Percentiles rank a stretch among this genome's conserved stretches.
Evolutionary conservation across 352 stramenopile species (phyloP).

Genomic region (Elongisporangium senticosum): DNA sequence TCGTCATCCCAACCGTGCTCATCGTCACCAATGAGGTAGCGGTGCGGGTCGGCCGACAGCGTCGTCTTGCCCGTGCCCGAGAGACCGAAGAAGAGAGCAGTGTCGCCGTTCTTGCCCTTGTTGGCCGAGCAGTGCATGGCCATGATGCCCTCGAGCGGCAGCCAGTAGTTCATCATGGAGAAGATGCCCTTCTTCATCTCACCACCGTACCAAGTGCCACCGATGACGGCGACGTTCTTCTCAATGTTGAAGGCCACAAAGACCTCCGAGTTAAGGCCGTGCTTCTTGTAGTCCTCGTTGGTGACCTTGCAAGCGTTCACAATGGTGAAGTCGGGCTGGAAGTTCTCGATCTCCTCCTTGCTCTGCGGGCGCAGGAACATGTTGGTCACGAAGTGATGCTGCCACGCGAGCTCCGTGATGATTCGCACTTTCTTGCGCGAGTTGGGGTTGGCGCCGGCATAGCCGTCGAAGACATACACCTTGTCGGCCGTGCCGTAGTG

Average conservation of each 20-base stretch:
- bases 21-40: constrained; percentile 74
- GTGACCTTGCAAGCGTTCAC: constrained; percentile 96
- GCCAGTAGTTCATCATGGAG: constrained; percentile 98
- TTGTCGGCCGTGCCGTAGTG: constrained; percentile 92
- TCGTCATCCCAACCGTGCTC: constrained; percentile 98
- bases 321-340: constrained; percentile 97
- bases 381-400: constrained; percentile 97
- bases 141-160: constrained; percentile 94
- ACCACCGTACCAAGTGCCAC: constrained; percentile 95
- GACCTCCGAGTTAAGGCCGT: constrained; percentile 94
- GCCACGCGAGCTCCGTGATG: constrained; percentile 97
- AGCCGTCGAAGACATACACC: constrained; percentile 96
- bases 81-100: constrained; percentile 97
- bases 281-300: constrained; percentile 92
- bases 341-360: constrained; percentile 86
- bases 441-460: constrained; percentile 89
- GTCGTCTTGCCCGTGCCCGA: constrained; percentile 90
- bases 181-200: constrained; percentile 99
- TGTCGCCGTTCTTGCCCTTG: constrained; percentile 95
- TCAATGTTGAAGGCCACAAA: constrained; percentile 97
- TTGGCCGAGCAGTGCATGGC: constrained; percentile 99
- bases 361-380: constrained; percentile 91
- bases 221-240: constrained; percentile 93
- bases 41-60: constrained; percentile 86
- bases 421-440: constrained; percentile 96